Evolutionary conservation across 179 eudicot genomes (phyloP), one percentile per base, ranked within the genome.

Genomic region (Amaranthus tricolor): DNA sequence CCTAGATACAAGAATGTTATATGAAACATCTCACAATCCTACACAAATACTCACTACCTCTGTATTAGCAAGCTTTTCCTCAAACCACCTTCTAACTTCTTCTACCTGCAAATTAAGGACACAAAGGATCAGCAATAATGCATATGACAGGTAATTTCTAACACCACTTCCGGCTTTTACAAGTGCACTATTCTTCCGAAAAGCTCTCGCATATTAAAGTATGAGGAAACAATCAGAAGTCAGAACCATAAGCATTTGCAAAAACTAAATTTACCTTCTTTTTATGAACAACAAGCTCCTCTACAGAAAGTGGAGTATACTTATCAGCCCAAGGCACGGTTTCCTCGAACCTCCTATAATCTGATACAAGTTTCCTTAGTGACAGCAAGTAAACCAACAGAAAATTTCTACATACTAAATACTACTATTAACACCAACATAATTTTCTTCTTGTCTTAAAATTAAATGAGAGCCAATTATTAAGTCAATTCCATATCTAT

Each of bases 231-330:
- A 11, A 7, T 19, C 71, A 40, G 24, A 31, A 5, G 20, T 31
- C 49, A 55, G 8, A 77, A 54, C 4, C 4, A 61, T 10, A 1
- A 40, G 56, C 5, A 58, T 7, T 12, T 31, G 16, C 40, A 64
- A 40, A 44, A 60, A 62, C 47, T 10, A 53, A 20, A 12, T 51
- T 52, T 77, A 95, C 99, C 97, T 95, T 95, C 90, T 93, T 95
- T 80, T 88, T 95, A 74, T 93, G 93, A 80, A 95, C 97, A 47
- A 91, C 89, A n/a, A 95, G 92, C 81, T 91, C 99, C 65, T 85
- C 98, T 79, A 95, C 72, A 71, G 88, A 82, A 58, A 54, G 73
- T 9, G 99, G 99, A 64, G 78, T 91, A 77, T 95, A 84, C 77
- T 91, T 95, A 76, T 89, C 93, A 9, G 93, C 93, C 99, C 98